Conservation (phyloP, 1,139 yeast species). For the Debaryomyces robertsiae region DNA sequence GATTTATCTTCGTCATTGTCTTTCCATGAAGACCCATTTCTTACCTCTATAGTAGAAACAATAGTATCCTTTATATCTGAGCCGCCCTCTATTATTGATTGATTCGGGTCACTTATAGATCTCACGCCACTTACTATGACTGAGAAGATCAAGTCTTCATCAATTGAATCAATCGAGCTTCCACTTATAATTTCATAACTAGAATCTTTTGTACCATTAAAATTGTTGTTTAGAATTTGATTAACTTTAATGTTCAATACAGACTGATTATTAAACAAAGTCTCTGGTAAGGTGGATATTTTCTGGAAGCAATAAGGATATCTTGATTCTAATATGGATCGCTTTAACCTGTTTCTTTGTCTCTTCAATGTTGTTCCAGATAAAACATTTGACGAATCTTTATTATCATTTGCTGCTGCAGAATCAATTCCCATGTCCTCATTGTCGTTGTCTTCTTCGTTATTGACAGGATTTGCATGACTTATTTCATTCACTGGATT, state of each 20-base stretch:
- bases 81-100: not conserved
- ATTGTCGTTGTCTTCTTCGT: slow-evolving; percentile 43
- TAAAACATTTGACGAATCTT: slow-evolving; percentile 14
- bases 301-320: slow-evolving; percentile 43
- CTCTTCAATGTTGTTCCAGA: slow-evolving; percentile 39
- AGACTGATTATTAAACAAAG: slow-evolving; percentile 38
- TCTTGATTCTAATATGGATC: slow-evolving; percentile 35
- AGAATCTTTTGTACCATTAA: slow-evolving; percentile 22
- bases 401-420: slow-evolving; percentile 16
- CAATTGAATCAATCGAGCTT: slow-evolving; percentile 33
- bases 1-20: slow-evolving; percentile 33
- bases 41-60: slow-evolving; percentile 36
- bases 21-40: slow-evolving; percentile 49
- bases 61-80: not conserved
- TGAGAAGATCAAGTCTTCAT: slow-evolving; percentile 44
- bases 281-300: slow-evolving; percentile 40
- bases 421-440: slow-evolving; percentile 46
- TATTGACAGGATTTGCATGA: slow-evolving; percentile 20
- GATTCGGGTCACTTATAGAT: slow-evolving; percentile 20
- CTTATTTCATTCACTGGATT: slow-evolving; percentile 11
- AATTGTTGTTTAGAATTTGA: slow-evolving; percentile 23
- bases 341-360: slow-evolving; percentile 35
- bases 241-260: slow-evolving; percentile 37
- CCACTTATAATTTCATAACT: slow-evolving; percentile 27
- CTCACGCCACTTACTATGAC: slow-evolving; percentile 35